Percentiles rank a stretch among this genome's conserved stretches.
Evolutionary conservation across 345 rosid genomes (phyloP).

Genomic region (Camelina hispida): DNA sequence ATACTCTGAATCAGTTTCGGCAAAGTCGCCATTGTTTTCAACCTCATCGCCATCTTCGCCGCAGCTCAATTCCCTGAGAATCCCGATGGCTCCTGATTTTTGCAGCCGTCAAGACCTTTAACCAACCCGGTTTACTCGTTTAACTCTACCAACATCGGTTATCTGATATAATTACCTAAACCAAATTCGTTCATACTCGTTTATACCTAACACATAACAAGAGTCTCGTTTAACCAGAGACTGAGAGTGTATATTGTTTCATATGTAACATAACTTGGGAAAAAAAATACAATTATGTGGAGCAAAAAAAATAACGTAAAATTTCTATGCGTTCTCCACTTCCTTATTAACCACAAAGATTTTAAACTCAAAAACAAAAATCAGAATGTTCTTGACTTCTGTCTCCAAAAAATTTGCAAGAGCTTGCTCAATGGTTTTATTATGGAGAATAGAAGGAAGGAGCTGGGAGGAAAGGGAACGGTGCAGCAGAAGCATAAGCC

Average conservation of each 20-base stretch:
- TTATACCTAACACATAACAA: not conserved
- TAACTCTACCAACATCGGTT: conserved; percentile 10
- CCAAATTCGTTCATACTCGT: not conserved
- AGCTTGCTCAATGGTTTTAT: conserved; percentile 16
- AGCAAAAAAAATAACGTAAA: not conserved
- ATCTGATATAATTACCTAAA: not conserved
- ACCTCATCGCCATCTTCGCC: conserved; percentile 59
- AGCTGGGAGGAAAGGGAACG: conserved; percentile 92
- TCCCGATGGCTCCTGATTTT: not conserved
- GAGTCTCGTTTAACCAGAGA: not conserved
- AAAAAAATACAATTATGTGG: conserved; percentile 21
- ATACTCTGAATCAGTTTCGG: conserved; percentile 51
- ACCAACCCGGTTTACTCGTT: conserved; percentile 24
- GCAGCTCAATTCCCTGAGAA: not conserved
- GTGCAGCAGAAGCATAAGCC: conserved; percentile 86
- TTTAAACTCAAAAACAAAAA: conserved; percentile 7
- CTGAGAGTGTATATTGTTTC: not conserved
- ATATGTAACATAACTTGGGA: not conserved
- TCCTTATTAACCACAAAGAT: conserved; percentile 35
- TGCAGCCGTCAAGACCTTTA: conserved; percentile 12
- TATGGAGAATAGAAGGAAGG: conserved; percentile 57
- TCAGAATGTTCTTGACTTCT: conserved; percentile 28
- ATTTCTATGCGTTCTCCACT: conserved; percentile 20
- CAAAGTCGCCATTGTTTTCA: conserved; percentile 51
- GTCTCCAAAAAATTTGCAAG: not conserved